Percentiles rank a stretch among this genome's conserved stretches.
Conservation (phyloP, 2,329 filamentous ascomycete genomes). For the Volutella citrinella region DNA sequence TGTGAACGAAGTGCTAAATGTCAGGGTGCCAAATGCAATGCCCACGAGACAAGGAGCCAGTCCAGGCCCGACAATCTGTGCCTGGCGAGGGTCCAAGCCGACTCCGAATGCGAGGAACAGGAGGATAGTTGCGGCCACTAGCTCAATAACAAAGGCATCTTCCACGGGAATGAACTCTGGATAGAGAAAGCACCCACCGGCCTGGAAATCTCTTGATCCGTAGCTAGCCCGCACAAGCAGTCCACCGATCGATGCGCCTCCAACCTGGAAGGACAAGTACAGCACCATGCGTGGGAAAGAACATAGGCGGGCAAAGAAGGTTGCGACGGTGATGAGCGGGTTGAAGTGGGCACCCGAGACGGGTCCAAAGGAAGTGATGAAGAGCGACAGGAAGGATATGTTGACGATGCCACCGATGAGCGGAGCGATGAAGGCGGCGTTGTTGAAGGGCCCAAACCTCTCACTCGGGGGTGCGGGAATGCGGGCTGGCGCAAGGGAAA, state of each 20-base stretch:
- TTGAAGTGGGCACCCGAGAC: conserved; percentile 53
- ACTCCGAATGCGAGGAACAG: conserved; percentile 52
- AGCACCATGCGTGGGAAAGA: conserved; percentile 47
- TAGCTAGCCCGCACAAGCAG: conserved; percentile 24
- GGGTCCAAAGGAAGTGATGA: conserved; percentile 47
- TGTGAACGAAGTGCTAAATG: conserved; percentile 31
- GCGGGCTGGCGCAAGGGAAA: conserved; percentile 6
- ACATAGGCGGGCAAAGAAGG: conserved; percentile 48
- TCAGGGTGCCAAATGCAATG: conserved; percentile 32
- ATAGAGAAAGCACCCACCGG: conserved; percentile 29
- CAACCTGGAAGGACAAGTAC: conserved; percentile 46
- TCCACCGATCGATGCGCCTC: conserved; percentile 37
- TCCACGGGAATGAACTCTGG: conserved; percentile 18
- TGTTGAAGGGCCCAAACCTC: conserved; percentile 19
- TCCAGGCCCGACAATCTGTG: conserved; percentile 45
- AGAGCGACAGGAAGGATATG: conserved; percentile 38
- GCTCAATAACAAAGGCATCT: conserved; percentile 45
- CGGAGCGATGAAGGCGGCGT: conserved; percentile 27
- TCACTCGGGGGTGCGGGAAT: conserved; percentile 12
- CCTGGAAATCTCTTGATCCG: conserved; percentile 25
- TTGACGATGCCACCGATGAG: conserved; percentile 29
- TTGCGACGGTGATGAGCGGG: conserved; percentile 51
- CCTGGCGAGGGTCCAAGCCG: conserved; percentile 51
- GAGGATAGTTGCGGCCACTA: conserved; percentile 42
- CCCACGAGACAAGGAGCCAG: conserved; percentile 49